Base-by-base conservation (phyloP, 73 alveolate species). In the Urostyla sp. region DNA sequence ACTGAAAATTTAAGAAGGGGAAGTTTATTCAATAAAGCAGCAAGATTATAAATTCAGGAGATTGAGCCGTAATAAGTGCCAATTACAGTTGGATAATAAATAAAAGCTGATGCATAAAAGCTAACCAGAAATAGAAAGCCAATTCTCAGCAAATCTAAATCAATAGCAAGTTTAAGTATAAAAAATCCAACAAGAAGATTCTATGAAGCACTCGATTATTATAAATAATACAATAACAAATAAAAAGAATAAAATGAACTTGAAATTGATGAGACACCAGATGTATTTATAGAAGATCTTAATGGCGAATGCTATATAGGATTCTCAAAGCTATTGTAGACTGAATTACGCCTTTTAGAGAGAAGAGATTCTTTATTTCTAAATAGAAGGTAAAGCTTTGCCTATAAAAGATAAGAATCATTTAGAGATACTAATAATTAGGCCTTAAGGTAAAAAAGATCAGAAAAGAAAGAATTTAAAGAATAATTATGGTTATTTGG, bases 231-330 rank as follows among this genome's bases (percentile, higher is more conserved):
- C 15, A 15, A 15, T 40, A 40, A 15, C 51, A 11, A 15, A 40
- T 18, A 63, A 18, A 43, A 28, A 43, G 79, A 63, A 26, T 43
- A 40, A 46, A 36, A 40, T 5, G 79, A 63, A 38, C n/a, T 60
- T 2, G 23, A 43, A n/a, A n/a, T 34, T 2, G 75, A 31, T 3
- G 75, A 58, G 16, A 58, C 32, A 11, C 37, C 75, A n/a, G 16
- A 4, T 16, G 37, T 52, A 16, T 26, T 58, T 6, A 27, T 27
- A 20, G 4, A 20, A 15, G 37, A 37, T 23, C 28, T 66, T 37
- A 26, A 40, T 8, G 92, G 92, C 7, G 92, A 84, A 43, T 84
- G 92, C 30, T 84, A 84, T 30, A 43, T 84, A 28, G 79, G 84
- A 7, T 57, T 84, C 24, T 72, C 85, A 1, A 84, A 75, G 43